Base-by-base conservation (phyloP, 2,329 filamentous ascomycete species). In the Lachnellula hyalina region DNA sequence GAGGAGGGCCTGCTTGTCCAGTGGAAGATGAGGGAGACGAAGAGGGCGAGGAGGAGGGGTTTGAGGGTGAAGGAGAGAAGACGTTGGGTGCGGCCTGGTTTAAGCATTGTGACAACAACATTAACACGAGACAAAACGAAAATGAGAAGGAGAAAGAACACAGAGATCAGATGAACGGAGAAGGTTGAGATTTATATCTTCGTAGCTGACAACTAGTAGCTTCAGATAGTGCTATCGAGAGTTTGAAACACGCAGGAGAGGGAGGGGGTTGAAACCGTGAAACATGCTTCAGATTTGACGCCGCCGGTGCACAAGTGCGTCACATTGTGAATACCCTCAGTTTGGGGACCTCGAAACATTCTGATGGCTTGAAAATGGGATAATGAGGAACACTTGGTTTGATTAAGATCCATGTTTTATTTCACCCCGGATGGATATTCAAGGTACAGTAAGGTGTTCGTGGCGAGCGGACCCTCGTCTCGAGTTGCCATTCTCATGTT, bases 211-310 rank as follows among this genome's bases (percentile, higher is more conserved):
- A 42, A 6, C 40, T 42, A 17, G 40, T 28, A 25, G 19, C 19
- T 25, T 14, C 42, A 25, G 11, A 38, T 12, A 4, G 11, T 38
- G 35, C 35, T 38, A 55, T 49, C 49, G 41, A 35, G n/a, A 47
- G 40, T 40, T 12, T 53, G 55, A 57, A 50, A 53, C 51, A n/a
- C 42, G 49, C 14, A 41, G 32, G 14, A 34, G 35, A 45, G 51
- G 41, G 51, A 34, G 35, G 40, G 51, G 41, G 51, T n/a, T 44
- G 44, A 40, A 11, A 46, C 42, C 35, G 35, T 57, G 55, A 57
- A 57, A 57, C 55, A 21, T 47, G 55, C 50, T 21, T 56, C 50
- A 56, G 41, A 41, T 48, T 36, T 46, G 42, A 48, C 36, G 44
- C 44, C 41, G 23, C 23, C 4, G 41, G 51, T 42, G 55, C 55